Conservation (phyloP, 805 yeast genomes). For the Nakazawaea ernobii region DNA sequence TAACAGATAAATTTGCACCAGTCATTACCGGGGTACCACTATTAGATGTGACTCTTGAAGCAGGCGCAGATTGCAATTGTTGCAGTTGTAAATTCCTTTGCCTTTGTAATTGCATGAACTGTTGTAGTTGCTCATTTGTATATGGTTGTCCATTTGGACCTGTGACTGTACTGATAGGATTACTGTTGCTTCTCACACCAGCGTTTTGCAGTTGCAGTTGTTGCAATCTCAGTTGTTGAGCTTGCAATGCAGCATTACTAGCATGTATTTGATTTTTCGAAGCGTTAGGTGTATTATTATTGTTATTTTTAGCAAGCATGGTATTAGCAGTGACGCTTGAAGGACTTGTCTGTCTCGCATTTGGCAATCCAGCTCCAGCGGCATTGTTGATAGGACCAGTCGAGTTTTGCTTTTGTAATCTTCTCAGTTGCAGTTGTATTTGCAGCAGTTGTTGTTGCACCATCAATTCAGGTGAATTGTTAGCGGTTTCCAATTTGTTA, state of each 20-base stretch:
- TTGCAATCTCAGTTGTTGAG: conserved; percentile 11
- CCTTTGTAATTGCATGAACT: conserved; percentile 45
- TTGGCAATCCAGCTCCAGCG: background rate
- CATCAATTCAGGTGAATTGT: conserved; percentile 8
- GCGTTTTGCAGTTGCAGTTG: conserved; percentile 11
- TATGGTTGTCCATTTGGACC: conserved; percentile 53
- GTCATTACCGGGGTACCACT: conserved; percentile 10
- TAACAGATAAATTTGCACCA: background rate
- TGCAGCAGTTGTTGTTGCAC: conserved; percentile 13
- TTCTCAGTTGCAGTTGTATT: conserved; percentile 12
- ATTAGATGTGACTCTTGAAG: conserved; percentile 18
- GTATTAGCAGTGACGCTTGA: background rate
- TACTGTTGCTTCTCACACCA: conserved; percentile 7
- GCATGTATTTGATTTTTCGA: conserved; percentile 1
- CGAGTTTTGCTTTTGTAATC: conserved; percentile 2
- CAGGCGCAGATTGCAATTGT: conserved; percentile 16
- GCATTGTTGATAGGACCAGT: background rate
- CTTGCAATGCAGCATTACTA: conserved; percentile 7
- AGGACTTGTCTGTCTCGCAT: background rate
- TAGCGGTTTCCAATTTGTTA: conserved; percentile 6
- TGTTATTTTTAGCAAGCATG: background rate
- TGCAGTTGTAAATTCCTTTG: conserved; percentile 38
- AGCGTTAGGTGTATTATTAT: background rate
- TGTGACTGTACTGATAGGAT: conserved; percentile 29
- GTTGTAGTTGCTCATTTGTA: conserved; percentile 57